phyloP scores from a whole-genome alignment of 2,329 filamentous ascomycete genomes.

The Hypoxylon sp. region DNA sequence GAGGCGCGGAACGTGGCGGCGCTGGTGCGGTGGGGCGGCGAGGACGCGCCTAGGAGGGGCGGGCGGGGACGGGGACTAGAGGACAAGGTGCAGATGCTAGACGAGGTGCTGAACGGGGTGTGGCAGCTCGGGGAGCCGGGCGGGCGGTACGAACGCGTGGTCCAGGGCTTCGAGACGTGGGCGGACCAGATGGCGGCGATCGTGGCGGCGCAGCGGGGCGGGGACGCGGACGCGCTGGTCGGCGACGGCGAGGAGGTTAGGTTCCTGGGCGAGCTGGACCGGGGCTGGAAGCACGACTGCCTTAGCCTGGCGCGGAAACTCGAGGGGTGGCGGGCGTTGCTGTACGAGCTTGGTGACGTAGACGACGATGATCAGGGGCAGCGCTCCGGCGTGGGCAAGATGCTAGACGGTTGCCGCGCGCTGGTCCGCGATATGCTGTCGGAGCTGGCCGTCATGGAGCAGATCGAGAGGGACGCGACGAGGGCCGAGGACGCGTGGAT shows the following conservation, averaged over 20 bases:
- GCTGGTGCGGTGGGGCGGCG: conserved; percentile 62
- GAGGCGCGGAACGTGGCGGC: conserved; percentile 65
- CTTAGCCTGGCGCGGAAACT: conserved; percentile 64
- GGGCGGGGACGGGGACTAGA: conserved; percentile 55
- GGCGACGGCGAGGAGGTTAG: conserved; percentile 54
- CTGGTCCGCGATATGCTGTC: conserved; percentile 70
- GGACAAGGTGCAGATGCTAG: conserved; percentile 68
- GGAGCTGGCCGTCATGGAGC: conserved; percentile 72
- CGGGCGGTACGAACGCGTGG: conserved; percentile 67
- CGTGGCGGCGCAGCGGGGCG: conserved; percentile 56
- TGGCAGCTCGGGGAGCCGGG: conserved; percentile 68
- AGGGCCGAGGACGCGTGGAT: conserved; percentile 70
- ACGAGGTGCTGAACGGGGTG: conserved; percentile 66
- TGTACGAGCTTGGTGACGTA: conserved; percentile 58
- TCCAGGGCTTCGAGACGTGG: conserved; percentile 72
- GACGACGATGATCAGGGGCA: conserved; percentile 26
- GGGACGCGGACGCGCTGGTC: conserved; percentile 52
- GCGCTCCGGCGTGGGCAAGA: conserved; percentile 45
- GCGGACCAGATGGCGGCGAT: conserved; percentile 60
- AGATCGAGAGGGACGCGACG: conserved; percentile 69
- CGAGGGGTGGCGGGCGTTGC: conserved; percentile 63
- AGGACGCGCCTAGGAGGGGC: too few relatives aligned
- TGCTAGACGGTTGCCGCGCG: conserved; percentile 47
- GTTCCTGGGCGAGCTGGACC: conserved; percentile 68
- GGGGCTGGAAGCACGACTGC: conserved; percentile 70